A percentile compares a stretch with the other conserved stretches of the same genome.
These are phyloP conservation scores for Mucor piriformis DNA, from an alignment of 371 early-diverging fungal genomes.

Conservation along the genomic window DNA sequence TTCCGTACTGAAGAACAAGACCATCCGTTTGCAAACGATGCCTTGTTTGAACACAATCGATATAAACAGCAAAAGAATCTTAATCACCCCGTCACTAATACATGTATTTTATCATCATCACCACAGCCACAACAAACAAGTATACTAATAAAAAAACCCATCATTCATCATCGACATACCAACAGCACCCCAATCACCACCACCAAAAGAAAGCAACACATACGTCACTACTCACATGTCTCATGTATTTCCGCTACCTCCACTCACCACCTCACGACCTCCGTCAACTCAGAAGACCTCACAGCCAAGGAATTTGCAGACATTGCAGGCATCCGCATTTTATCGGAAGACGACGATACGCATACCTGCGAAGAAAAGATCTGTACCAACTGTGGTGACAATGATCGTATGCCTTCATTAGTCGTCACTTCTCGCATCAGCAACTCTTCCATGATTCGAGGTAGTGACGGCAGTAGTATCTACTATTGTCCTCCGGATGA, in stretches of 20 bases:
- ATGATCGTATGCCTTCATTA: slow-evolving; percentile 1
- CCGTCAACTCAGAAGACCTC: slow-evolving; percentile 48
- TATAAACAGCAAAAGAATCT: slow-evolving; percentile 22
- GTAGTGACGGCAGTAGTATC: slow-evolving; percentile 3
- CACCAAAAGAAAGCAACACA: slow-evolving; percentile 16
- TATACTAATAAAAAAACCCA: not conserved
- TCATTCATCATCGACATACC: slow-evolving; percentile 17
- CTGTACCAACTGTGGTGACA: slow-evolving; percentile 18
- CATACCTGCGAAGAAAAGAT: slow-evolving; percentile 10
- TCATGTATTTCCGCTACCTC: slow-evolving; percentile 41
- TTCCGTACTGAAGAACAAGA: slow-evolving; percentile 13
- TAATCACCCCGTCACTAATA: too few species aligned
- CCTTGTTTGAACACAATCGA: slow-evolving; percentile 23
- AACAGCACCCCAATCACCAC: slow-evolving; percentile 14
- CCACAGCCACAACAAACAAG: not conserved
- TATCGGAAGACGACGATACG: slow-evolving; percentile 38
- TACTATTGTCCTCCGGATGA: not conserved
- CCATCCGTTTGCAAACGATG: slow-evolving; percentile 20
- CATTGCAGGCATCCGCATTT: slow-evolving; percentile 47
- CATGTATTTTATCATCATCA: too few species aligned
- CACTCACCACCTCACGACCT: slow-evolving; percentile 45
- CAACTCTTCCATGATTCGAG: not conserved
- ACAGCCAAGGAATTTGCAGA: slow-evolving; percentile 55
- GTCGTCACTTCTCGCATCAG: slow-evolving; percentile 3
- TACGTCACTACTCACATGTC: slow-evolving; percentile 43